phyloP scores from a whole-genome alignment of 108 stramenopile genomes.

The Thalassiosira profunda region DNA sequence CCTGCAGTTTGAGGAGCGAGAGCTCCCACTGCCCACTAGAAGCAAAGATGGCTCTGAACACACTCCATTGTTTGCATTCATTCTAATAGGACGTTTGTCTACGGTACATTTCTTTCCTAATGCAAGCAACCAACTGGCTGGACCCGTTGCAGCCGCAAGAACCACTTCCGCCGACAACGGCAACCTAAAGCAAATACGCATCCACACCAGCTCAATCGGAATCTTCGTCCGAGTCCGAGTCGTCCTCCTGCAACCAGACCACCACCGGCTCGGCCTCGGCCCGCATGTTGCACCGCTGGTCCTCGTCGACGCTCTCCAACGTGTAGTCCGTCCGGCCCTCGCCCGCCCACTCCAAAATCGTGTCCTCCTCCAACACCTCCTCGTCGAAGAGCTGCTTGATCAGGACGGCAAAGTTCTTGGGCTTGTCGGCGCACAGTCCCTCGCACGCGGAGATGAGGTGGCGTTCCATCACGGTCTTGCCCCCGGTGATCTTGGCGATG shows the following conservation, averaged over 20 bases:
- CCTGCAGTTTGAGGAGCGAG: too few relatives aligned
- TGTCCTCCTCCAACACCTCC: conserved; percentile 89
- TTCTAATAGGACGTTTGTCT: too few relatives aligned
- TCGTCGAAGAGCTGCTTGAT: conserved; percentile 93
- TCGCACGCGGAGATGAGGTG: conserved; percentile 88
- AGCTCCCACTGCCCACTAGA: too few relatives aligned
- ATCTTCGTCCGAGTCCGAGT: conserved; percentile 75
- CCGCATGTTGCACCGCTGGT: conserved; percentile 75
- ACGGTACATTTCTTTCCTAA: too few relatives aligned
- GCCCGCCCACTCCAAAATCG: conserved; percentile 93
- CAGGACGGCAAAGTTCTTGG: conserved; percentile 92
- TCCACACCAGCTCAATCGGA: too few relatives aligned
- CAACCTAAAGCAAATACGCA: too few relatives aligned
- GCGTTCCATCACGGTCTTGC: conserved; percentile 81
- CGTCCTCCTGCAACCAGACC: conserved; percentile 92
- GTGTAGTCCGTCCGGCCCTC: conserved; percentile 85
- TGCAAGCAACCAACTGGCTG: too few relatives aligned
- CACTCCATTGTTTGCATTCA: too few relatives aligned
- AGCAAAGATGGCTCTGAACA: too few relatives aligned
- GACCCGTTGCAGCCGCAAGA: too few relatives aligned
- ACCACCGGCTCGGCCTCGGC: conserved; percentile 88
- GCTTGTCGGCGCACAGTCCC: conserved; percentile 74
- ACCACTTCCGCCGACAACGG: too few relatives aligned
- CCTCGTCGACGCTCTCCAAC: conserved; percentile 75
- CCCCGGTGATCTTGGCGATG: conserved; percentile 69